A percentile compares a stretch with the other conserved stretches of the same genome.
Evolutionary conservation across 2,329 filamentous ascomycete genomes (phyloP).

Genomic region (Penicillium sp.): DNA sequence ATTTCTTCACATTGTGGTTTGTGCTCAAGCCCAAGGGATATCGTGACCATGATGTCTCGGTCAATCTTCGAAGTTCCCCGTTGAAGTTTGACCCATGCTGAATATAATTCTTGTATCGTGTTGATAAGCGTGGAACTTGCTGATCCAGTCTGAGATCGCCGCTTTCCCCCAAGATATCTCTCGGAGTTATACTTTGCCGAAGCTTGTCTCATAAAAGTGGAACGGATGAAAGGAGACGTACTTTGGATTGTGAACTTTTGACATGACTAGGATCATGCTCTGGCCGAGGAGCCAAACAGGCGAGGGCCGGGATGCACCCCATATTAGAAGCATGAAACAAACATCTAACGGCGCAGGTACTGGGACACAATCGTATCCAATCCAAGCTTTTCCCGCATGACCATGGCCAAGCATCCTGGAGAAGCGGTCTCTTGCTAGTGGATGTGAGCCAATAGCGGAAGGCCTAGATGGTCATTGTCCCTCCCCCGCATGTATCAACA

Average conservation of each 20-base stretch:
- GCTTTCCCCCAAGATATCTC: background rate
- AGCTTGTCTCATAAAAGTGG: background rate
- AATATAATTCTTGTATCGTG: background rate
- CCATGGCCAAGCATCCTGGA: background rate
- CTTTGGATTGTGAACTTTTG: background rate
- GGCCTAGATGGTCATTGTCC: background rate
- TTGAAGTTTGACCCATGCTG: background rate
- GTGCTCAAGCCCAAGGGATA: background rate
- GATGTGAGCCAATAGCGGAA: background rate
- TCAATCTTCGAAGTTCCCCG: background rate
- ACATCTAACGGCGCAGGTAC: background rate
- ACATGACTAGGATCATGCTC: background rate
- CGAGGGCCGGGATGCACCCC: background rate
- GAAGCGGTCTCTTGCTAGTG: background rate
- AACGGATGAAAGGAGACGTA: background rate
- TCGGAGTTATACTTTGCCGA: background rate
- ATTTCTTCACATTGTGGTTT: background rate
- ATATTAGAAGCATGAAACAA: background rate
- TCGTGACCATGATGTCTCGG: background rate
- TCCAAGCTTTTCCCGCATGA: background rate
- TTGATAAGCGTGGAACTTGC: background rate
- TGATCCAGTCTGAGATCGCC: background rate
- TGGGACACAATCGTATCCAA: background rate
- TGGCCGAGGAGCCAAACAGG: background rate
- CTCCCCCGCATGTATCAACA: background rate